phyloP scores from a whole-genome alignment of 2,329 filamentous ascomycete species.

The Endothia cerciana region DNA sequence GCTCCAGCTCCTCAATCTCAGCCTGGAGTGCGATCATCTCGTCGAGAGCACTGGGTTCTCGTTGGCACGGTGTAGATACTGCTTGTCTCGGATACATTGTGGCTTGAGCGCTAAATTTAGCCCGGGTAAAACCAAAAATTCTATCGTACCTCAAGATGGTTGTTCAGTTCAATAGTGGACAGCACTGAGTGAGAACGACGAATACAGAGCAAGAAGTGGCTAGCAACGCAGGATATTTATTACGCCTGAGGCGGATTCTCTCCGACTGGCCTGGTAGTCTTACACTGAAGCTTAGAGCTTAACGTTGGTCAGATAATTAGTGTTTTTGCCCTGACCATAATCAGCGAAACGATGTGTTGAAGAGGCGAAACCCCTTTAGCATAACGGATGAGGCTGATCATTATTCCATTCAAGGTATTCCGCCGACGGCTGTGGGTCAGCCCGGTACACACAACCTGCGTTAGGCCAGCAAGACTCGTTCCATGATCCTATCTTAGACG shows the following conservation, averaged over 20 bases:
- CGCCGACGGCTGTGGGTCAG: background rate
- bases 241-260: too few species aligned
- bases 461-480: background rate
- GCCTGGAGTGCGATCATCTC: background rate
- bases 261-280: too few species aligned
- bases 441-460: background rate
- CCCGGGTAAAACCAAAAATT: too few species aligned
- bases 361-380: background rate
- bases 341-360: too few species aligned
- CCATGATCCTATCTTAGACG: background rate
- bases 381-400: background rate
- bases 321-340: background rate
- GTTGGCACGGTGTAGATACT: background rate
- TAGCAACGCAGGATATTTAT: too few species aligned
- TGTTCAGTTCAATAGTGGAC: too few species aligned
- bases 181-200: too few species aligned
- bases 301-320: too few species aligned
- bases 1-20: conserved; percentile 1
- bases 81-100: background rate
- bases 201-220: too few species aligned
- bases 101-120: background rate
- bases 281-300: too few species aligned
- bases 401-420: background rate
- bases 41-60: background rate
- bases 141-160: background rate